phyloP scores from a whole-genome alignment of 257 asterid species.

The Nicotiana undulata region DNA sequence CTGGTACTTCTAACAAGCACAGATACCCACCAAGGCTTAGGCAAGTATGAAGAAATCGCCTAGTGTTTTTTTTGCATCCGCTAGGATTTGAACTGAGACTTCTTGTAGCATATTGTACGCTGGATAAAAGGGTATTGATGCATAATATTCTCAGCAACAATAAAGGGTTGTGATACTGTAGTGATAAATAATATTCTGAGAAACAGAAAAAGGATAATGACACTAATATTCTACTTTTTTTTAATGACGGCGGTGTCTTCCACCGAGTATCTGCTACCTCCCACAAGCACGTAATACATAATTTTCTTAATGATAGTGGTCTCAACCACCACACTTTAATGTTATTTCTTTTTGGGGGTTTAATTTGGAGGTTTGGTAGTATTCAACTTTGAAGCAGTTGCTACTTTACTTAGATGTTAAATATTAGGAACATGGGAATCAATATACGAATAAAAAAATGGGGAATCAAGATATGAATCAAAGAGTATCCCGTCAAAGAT shows the following conservation, averaged over 20 bases:
- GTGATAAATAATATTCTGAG: background rate
- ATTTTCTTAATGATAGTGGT: background rate
- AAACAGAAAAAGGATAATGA: background rate
- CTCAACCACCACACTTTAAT: background rate
- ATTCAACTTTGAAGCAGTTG: background rate
- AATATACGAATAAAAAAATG: background rate
- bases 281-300: no score
- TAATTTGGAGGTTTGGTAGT: background rate
- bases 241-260: background rate
- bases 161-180: background rate
- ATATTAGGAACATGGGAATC: background rate
- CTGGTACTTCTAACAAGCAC: no score
- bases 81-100: no score
- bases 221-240: background rate
- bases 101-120: background rate
- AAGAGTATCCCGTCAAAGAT: background rate
- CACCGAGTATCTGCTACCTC: no score
- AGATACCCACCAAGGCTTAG: no score
- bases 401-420: background rate
- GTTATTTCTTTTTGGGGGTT: background rate
- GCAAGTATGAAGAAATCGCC: no score
- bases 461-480: background rate
- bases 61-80: no score
- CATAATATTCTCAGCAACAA: background rate
- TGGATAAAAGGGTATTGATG: background rate